phyloP scores from a whole-genome alignment of 306 rosid species.

The Cicer yamashitae region DNA sequence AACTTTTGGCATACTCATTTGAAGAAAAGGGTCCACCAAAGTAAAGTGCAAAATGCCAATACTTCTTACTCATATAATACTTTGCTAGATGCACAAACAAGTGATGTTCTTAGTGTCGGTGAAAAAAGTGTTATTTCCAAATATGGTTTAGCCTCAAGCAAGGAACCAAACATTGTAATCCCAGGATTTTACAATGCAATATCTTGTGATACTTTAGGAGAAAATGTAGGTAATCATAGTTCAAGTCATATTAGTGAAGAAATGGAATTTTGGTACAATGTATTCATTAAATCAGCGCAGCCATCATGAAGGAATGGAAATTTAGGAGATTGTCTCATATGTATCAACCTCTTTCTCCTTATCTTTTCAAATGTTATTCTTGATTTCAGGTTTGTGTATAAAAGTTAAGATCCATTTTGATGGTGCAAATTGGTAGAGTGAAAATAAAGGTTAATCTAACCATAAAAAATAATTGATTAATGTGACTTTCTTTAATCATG shows the following conservation, averaged over 20 bases:
- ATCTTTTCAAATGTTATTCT: not conserved
- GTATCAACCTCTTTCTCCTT: not conserved
- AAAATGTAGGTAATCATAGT: constrained; percentile 37
- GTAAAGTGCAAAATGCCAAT: constrained; percentile 25
- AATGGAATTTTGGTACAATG: constrained; percentile 64
- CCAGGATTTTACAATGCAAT: constrained; percentile 22
- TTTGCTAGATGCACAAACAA: constrained; percentile 33
- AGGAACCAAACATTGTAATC: not conserved
- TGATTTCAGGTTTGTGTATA: constrained; percentile 45
- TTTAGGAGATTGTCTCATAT: constrained; percentile 9
- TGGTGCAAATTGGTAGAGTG: not conserved
- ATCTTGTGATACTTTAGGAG: constrained; percentile 39
- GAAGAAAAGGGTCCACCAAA: constrained; percentile 66
- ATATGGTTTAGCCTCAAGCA: constrained; percentile 37
- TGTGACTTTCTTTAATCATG: no score
- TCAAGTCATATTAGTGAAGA: constrained; percentile 52
- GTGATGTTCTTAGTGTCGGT: constrained; percentile 3
- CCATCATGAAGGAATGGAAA: constrained; percentile 34
- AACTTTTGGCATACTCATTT: constrained; percentile 94
- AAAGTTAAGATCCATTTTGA: not conserved
- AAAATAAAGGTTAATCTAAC: not conserved
- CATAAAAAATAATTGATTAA: no score
- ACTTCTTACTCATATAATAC: constrained; percentile 1
- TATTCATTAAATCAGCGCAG: constrained; percentile 52
- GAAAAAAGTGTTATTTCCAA: not conserved